These are phyloP conservation scores for Geotrichum fermentans DNA, from an alignment of 1,139 yeast genomes.

Conservation along the genomic window DNA sequence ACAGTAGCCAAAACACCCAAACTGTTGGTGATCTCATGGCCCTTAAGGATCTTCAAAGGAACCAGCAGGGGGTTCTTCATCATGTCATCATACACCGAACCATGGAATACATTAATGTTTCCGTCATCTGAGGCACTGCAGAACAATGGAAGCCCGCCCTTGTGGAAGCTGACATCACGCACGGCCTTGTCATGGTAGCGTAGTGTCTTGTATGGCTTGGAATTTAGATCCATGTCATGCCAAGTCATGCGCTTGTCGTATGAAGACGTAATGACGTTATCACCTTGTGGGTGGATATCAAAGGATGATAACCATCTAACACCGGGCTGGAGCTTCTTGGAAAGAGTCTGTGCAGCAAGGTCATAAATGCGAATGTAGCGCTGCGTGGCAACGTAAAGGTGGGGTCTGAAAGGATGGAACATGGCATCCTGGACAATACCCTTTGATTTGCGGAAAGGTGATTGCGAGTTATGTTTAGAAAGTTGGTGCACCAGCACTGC, in stretches of 20 bases:
- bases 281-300: conserved; percentile 96
- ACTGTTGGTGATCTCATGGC: conserved; percentile 77
- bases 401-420: conserved; percentile 96
- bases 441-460: conserved; percentile 89
- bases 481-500: conserved; percentile 92
- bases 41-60: conserved; percentile 89
- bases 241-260: conserved; percentile 93
- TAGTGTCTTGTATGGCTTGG: conserved; percentile 90
- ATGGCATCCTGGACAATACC: conserved; percentile 94
- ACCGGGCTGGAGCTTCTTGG: conserved; percentile 86
- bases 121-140: conserved; percentile 98
- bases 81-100: conserved; percentile 91
- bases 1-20: conserved; percentile 84
- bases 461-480: conserved; percentile 92
- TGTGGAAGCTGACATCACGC: conserved; percentile 81
- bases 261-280: conserved; percentile 85
- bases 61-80: conserved; percentile 94
- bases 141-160: conserved; percentile 77
- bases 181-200: conserved; percentile 95
- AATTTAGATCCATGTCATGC: conserved; percentile 90
- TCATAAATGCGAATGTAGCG: conserved; percentile 88
- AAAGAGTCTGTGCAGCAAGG: conserved; percentile 74
- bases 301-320: conserved; percentile 90
- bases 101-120: conserved; percentile 88
- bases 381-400: conserved; percentile 89